Evolutionary conservation across 108 stramenopile species (phyloP).

Genomic region (Fragilariopsis cylindrus): DNA sequence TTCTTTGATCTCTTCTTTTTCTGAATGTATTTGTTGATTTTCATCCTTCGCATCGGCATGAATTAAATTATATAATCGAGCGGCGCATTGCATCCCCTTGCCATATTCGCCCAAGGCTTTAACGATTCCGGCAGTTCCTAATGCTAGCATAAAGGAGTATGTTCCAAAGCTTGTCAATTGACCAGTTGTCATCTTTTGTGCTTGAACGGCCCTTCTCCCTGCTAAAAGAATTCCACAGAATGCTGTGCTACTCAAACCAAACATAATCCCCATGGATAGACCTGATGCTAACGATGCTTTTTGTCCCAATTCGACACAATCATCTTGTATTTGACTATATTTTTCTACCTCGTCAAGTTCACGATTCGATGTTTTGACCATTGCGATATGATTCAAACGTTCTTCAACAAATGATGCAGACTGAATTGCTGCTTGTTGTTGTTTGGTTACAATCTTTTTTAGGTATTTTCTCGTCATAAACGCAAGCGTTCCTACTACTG

Average conservation of each 20-base stretch:
- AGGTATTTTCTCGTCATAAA: slow-evolving; percentile 68
- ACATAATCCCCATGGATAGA: slow-evolving; percentile 83
- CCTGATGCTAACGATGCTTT: slow-evolving; percentile 69
- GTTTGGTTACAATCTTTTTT: slow-evolving; percentile 57
- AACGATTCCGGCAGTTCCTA: slow-evolving; percentile 80
- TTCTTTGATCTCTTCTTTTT: not conserved
- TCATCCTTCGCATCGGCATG: slow-evolving; percentile 16
- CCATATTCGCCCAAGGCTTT: slow-evolving; percentile 64
- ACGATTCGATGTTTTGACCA: slow-evolving; percentile 75
- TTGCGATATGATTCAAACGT: slow-evolving; percentile 60
- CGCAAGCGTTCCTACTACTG: slow-evolving; percentile 74
- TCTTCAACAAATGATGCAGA: slow-evolving; percentile 82
- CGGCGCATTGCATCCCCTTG: slow-evolving; percentile 65
- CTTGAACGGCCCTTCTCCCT: slow-evolving; percentile 70
- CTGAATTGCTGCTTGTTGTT: slow-evolving; percentile 52
- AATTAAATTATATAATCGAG: slow-evolving; percentile 43
- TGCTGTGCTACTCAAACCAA: slow-evolving; percentile 67
- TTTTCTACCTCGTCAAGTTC: slow-evolving; percentile 67
- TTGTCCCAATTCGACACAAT: slow-evolving; percentile 49
- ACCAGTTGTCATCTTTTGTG: slow-evolving; percentile 72
- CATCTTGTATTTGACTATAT: slow-evolving; percentile 58
- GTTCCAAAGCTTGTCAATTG: slow-evolving; percentile 80
- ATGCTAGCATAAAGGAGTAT: slow-evolving; percentile 82
- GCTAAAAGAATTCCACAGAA: slow-evolving; percentile 72
- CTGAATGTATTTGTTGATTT: not conserved